Evolutionary conservation across 164 flowering plant species (phyloP).

Genomic region (Amborella trichopoda): DNA sequence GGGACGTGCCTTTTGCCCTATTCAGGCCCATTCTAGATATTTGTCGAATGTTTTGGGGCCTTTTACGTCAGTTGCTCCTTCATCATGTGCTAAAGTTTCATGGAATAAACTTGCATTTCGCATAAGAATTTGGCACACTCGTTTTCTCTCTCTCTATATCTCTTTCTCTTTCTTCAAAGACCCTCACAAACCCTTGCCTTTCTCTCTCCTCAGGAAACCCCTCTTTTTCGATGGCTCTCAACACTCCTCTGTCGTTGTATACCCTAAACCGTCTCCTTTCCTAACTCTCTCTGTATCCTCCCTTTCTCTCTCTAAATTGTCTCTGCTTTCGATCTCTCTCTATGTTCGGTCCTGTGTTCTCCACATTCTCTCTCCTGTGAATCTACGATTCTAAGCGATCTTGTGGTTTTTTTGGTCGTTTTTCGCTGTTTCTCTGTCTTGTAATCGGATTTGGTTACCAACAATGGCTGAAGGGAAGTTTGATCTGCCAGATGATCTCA

Average conservation of each 20-base stretch:
- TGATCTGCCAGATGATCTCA: slow-evolving; percentile 73
- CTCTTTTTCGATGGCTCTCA: neutral
- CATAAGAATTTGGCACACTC: too few relatives aligned
- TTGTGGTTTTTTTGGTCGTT: too few relatives aligned
- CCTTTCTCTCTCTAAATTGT: neutral
- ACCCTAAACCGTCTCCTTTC: neutral
- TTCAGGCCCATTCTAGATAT: too few relatives aligned
- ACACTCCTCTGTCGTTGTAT: neutral
- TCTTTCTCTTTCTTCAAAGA: too few relatives aligned
- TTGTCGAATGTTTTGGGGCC: too few relatives aligned
- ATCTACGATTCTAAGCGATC: neutral
- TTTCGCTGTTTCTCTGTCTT: too few relatives aligned
- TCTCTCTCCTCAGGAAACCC: neutral
- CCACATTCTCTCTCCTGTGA: neutral
- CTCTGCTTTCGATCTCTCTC: neutral
- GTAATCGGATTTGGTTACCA: too few relatives aligned
- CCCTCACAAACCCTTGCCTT: slow-evolving; percentile 1
- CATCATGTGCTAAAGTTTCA: too few relatives aligned
- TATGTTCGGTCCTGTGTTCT: neutral
- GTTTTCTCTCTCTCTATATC: too few relatives aligned
- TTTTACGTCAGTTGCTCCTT: too few relatives aligned
- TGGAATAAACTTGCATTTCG: too few relatives aligned
- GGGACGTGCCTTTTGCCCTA: too few relatives aligned
- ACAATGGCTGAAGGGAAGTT: slow-evolving; percentile 57
- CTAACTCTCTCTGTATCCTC: neutral